phyloP scores from a whole-genome alignment of 495 filamentous ascomycete genomes.

The Podospora pseudoanserina region DNA sequence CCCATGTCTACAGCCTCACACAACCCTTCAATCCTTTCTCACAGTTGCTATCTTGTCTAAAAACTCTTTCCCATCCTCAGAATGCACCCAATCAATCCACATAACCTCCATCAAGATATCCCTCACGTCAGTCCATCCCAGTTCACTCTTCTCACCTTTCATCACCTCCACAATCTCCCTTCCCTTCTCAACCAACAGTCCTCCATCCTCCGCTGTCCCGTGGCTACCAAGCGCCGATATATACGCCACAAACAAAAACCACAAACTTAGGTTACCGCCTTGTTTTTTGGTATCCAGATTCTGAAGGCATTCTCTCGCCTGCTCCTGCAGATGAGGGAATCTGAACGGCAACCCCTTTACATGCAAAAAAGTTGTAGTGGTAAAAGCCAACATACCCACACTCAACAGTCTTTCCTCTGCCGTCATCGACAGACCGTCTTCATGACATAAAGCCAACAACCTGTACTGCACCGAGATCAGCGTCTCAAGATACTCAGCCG shows the following conservation, averaged over 20 bases:
- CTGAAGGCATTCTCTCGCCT: neutral
- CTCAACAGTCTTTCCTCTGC: constrained; percentile 1
- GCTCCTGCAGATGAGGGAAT: constrained; percentile 12
- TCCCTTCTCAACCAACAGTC: neutral
- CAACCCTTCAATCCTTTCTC: neutral
- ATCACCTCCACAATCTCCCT: neutral
- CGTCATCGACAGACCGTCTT: neutral
- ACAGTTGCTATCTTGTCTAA: neutral
- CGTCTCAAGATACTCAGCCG: constrained; percentile 15
- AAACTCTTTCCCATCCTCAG: constrained; percentile 4
- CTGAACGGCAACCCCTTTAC: constrained; percentile 11
- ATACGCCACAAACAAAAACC: constrained; percentile 19
- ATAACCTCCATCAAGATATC: constrained; percentile 15
- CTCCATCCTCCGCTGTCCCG: constrained; percentile 5
- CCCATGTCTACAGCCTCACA: neutral
- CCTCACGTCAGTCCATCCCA: neutral
- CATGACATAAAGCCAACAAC: constrained; percentile 17
- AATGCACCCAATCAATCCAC: constrained; percentile 23
- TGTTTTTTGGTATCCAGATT: neutral
- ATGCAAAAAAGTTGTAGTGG: constrained; percentile 16
- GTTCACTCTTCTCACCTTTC: neutral
- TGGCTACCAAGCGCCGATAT: constrained; percentile 11
- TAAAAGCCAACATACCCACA: constrained; percentile 24
- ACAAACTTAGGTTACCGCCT: constrained; percentile 10
- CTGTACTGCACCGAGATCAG: constrained; percentile 22